Percentiles rank a stretch among this genome's conserved stretches.
These are phyloP conservation scores for Furcasterigmium sp. DNA, from an alignment of 2,329 filamentous ascomycete species.

Conservation along the genomic window DNA sequence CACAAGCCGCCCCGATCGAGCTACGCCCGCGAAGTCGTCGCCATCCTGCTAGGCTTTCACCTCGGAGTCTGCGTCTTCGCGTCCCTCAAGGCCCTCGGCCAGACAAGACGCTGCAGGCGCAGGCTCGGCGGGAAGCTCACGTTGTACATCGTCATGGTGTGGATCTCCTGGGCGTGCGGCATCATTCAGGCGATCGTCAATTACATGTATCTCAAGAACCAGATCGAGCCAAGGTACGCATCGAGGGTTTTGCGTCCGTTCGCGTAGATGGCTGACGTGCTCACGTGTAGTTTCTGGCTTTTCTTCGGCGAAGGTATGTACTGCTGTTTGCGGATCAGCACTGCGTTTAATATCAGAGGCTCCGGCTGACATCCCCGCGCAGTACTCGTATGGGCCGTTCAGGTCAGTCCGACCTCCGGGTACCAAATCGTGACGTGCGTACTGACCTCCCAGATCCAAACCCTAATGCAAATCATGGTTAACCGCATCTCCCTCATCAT, in stretches of 20 bases:
- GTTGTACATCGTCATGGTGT: slow-evolving; percentile 1
- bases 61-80: background rate
- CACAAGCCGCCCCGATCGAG: too few species aligned
- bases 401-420: background rate
- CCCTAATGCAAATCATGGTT: slow-evolving; percentile 46
- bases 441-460: slow-evolving; percentile 27
- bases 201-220: background rate
- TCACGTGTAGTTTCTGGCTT: background rate
- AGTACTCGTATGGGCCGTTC: background rate
- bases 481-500: slow-evolving; percentile 43
- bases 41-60: background rate
- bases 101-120: background rate
- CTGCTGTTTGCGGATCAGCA: background rate
- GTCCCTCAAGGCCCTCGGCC: background rate
- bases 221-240: background rate
- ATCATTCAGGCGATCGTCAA: background rate
- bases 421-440: too few species aligned
- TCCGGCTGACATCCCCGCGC: background rate
- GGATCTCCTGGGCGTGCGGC: background rate
- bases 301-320: background rate
- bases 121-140: background rate
- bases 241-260: too few species aligned
- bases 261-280: background rate
- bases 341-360: background rate
- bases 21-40: background rate